phyloP scores from a whole-genome alignment of 1,139 yeast species.

The Scheffersomyces titani region DNA sequence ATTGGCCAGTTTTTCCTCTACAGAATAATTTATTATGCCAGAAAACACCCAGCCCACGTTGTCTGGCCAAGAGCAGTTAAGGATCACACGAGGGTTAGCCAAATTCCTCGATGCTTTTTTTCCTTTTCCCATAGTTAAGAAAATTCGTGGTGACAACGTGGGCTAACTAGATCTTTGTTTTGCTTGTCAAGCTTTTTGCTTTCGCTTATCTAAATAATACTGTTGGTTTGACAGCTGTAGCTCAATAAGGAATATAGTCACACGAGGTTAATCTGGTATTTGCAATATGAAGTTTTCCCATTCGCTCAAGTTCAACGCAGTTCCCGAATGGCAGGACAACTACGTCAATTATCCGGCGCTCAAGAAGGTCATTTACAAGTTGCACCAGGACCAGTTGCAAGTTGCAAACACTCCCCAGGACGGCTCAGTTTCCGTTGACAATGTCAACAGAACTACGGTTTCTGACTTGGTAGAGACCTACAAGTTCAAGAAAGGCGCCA shows the following conservation, averaged over 20 bases:
- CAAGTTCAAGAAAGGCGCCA: constrained; percentile 5
- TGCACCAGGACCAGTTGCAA: constrained; percentile 39
- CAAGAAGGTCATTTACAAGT: constrained; percentile 58
- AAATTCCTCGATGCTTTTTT: background rate
- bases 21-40: background rate
- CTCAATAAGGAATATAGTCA: background rate
- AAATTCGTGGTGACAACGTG: background rate
- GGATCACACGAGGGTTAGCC: constrained; percentile 4
- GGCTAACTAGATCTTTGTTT: background rate
- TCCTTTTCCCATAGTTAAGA: constrained; percentile 1
- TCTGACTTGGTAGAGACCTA: constrained; percentile 26
- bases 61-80: constrained; percentile 4
- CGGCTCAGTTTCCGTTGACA: constrained; percentile 22
- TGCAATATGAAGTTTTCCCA: constrained; percentile 69
- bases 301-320: constrained; percentile 74
- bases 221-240: background rate
- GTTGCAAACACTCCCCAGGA: constrained; percentile 23
- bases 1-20: background rate
- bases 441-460: constrained; percentile 24
- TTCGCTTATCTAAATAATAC: background rate
- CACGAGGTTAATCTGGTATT: background rate
- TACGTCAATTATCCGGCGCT: constrained; percentile 67
- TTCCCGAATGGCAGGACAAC: constrained; percentile 76
- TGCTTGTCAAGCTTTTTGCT: background rate
- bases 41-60: constrained; percentile 5